Percentiles rank a stretch among this genome's conserved stretches.
These are phyloP conservation scores for Telopea speciosissima DNA, from an alignment of 177 flowering plant genomes.

Conservation along the genomic window DNA sequence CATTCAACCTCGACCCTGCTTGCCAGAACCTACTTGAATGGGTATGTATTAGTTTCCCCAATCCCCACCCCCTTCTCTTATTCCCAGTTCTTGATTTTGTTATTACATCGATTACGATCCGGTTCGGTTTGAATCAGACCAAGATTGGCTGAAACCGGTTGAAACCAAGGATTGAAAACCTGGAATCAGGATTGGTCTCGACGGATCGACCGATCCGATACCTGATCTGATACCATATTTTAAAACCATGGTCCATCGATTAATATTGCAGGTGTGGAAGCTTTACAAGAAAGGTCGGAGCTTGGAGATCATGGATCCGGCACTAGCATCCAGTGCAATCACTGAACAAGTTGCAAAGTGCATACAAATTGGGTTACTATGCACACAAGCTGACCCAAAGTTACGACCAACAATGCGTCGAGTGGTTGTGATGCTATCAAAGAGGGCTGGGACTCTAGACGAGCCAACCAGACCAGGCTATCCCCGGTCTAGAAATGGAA, in stretches of 20 bases:
- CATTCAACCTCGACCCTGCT: slow-evolving; percentile 35
- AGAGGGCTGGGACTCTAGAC: slow-evolving; percentile 46
- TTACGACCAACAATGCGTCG: slow-evolving; percentile 63
- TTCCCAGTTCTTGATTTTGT: too few relatives aligned
- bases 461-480: slow-evolving; percentile 66
- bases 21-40: slow-evolving; percentile 60
- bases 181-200: too few relatives aligned
- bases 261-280: slow-evolving; percentile 68
- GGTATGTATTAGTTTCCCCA: slow-evolving; percentile 41
- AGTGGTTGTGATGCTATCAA: slow-evolving; percentile 53
- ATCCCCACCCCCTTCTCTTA: background rate
- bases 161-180: too few relatives aligned
- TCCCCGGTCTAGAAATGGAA: slow-evolving; percentile 46
- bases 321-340: slow-evolving; percentile 34
- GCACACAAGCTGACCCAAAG: slow-evolving; percentile 66
- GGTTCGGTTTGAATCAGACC: too few relatives aligned
- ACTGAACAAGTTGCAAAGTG: slow-evolving; percentile 55
- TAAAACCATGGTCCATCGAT: too few relatives aligned
- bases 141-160: too few relatives aligned
- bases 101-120: too few relatives aligned
- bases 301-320: slow-evolving; percentile 60
- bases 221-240: too few relatives aligned
- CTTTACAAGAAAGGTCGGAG: slow-evolving; percentile 50
- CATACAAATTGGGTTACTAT: slow-evolving; percentile 68
- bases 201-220: too few relatives aligned